Base-by-base conservation (phyloP, 768 basidiomycete species). In the Suillus occidentalis region DNA sequence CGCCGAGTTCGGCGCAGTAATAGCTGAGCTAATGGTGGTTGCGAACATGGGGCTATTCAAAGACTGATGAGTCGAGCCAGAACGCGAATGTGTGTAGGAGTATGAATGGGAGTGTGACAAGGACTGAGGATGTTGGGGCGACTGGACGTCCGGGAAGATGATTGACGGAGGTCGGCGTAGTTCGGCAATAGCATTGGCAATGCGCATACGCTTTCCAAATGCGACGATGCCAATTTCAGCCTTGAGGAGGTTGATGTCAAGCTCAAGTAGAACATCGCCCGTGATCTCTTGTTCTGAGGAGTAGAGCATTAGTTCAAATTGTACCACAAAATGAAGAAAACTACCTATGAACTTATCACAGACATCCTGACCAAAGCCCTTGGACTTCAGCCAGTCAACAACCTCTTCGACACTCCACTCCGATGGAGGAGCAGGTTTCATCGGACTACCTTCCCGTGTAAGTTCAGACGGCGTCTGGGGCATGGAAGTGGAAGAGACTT, bases 201-300 rank as follows among this genome's bases (percentile, higher is more conserved):
- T 95, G 63, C 94, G 89, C 75, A 94, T 84, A 20, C 97, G 92
- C 74, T 97, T 97, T 14, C 97, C 97, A 69, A 97, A 97, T 4
- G 95, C 95, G 71, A 84, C 81, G 68, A 99, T 94, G 28, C 95
- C 97, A 61, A 99, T 90, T 79, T 99, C 96, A 12, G 80, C 83
- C 79, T 99, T 99, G 70, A 99, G 89, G 18, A 97, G 83, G 72
- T 90, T 91, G 62, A 89, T 87, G 67, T 98, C 95, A 65, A 99
- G 90, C 71, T 97, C 97, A 63, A 99, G 87, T 8, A 99, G 86
- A 39, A 99, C 93, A 70, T 99, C 97, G 22, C 97, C 97, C 0
- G 95, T 93, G 62, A 99, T 99, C 80, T 99, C 97, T 87, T 99
- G 95, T 79, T 99, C 97, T 95, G 73, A 49, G 22, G 47, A 50